These are phyloP conservation scores for Mycena alexandri DNA, from an alignment of 768 basidiomycete species.

Conservation along the genomic window DNA sequence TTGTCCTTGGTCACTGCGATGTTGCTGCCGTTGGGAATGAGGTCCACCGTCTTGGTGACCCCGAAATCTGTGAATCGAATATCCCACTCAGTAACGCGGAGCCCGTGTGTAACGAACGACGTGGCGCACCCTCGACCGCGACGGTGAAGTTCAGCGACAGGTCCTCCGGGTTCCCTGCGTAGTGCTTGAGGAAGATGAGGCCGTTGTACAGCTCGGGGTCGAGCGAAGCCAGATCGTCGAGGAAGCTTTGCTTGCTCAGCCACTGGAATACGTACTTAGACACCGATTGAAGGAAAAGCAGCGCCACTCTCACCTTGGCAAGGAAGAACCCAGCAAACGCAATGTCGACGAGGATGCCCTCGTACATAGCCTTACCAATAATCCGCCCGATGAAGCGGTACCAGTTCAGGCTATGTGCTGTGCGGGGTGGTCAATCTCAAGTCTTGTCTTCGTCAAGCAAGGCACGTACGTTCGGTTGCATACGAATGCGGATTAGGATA, in stretches of 20 bases:
- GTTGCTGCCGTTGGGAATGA: constrained; percentile 86
- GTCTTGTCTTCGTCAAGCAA: background rate
- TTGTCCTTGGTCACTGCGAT: constrained; percentile 91
- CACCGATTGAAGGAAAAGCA: background rate
- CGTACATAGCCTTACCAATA: constrained; percentile 96
- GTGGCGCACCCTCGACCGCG: constrained; percentile 78
- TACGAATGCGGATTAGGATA: constrained; percentile 96
- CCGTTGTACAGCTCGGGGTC: constrained; percentile 95
- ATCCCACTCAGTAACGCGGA: background rate
- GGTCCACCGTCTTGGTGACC: constrained; percentile 77
- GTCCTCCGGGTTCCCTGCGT: constrained; percentile 87
- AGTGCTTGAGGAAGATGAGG: constrained; percentile 93
- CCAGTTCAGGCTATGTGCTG: constrained; percentile 91
- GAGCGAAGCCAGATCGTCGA: constrained; percentile 93
- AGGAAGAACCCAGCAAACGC: constrained; percentile 97
- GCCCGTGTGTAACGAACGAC: background rate
- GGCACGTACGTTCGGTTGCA: constrained; percentile 80
- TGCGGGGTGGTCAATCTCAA: constrained; percentile 44
- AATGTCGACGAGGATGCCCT: constrained; percentile 95
- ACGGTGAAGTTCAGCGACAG: constrained; percentile 92
- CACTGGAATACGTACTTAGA: constrained; percentile 61
- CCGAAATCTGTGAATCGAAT: constrained; percentile 76
- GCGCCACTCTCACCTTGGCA: constrained; percentile 68
- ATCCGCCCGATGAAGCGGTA: constrained; percentile 94
- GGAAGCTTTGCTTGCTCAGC: constrained; percentile 91